These are phyloP conservation scores for Stromatinia cepivora DNA, from an alignment of 2,329 filamentous ascomycete species.

Conservation along the genomic window DNA sequence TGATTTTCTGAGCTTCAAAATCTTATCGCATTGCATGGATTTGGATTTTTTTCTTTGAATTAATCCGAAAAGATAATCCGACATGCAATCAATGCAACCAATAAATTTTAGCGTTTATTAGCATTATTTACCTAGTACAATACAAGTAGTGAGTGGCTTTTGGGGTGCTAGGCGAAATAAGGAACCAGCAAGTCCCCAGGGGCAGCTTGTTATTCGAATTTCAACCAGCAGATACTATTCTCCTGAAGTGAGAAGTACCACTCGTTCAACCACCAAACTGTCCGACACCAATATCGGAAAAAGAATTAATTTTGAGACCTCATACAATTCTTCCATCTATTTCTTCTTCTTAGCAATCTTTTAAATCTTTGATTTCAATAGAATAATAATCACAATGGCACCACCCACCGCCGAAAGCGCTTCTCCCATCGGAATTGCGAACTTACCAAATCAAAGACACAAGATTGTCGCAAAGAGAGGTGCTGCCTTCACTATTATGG, in stretches of 20 bases:
- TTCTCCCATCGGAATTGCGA: constrained; percentile 72
- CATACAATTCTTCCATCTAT: constrained; percentile 4
- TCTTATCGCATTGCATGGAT: constrained; percentile 23
- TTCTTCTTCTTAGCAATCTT: not conserved
- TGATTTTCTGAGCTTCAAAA: constrained; percentile 16
- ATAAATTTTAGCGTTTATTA: not conserved
- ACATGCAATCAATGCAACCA: not conserved
- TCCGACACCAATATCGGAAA: constrained; percentile 19
- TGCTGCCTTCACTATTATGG: constrained; percentile 99
- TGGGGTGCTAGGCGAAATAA: constrained; percentile 23
- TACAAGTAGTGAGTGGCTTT: too few species aligned
- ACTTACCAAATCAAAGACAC: constrained; percentile 72
- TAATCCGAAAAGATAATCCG: constrained; percentile 26
- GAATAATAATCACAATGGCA: constrained; percentile 50
- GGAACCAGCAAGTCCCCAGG: constrained; percentile 19
- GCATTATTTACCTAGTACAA: too few species aligned
- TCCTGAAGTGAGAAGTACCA: constrained; percentile 18
- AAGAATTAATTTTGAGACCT: constrained; percentile 7
- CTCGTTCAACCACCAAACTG: constrained; percentile 8
- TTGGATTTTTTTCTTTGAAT: constrained; percentile 21
- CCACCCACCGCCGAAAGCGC: constrained; percentile 59
- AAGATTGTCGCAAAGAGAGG: constrained; percentile 81
- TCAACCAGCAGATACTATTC: constrained; percentile 18
- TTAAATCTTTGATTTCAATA: not conserved
- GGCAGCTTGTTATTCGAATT: constrained; percentile 24